Evolutionary conservation across 2,329 filamentous ascomycete species (phyloP), one percentile per base, ranked within the genome.

Genomic region (Penicillium sp.): DNA sequence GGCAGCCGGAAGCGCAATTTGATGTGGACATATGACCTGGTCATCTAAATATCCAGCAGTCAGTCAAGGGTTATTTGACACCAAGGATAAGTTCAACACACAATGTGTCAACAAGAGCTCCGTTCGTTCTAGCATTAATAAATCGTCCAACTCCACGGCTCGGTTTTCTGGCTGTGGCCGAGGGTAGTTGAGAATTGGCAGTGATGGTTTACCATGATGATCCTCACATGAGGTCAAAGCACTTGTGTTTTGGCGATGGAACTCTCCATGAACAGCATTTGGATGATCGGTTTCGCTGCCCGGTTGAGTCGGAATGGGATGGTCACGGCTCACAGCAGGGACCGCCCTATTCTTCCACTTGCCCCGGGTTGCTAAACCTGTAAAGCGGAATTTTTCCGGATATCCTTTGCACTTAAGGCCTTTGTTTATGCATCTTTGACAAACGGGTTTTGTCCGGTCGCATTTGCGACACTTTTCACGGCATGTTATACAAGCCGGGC

Each of bases 391-490:
- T n/a, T 68, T 69, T 7, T 71, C 69, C 2, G 69, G 69, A 47
- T 71, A 71, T 15, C 68, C 69, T 36, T 60, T 65, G 51, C 70
- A 72, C 44, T 68, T 53, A 16, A 71, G 57, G 34, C 70, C 70
- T 47, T 70, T 72, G 11, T 62, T 64, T 16, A 69, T 60, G 41
- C 70, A 72, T 25, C 70, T 63, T 51, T 66, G 64, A 41, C 70
- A 72, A 16, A 58, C 60, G 4, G 70, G 70, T n/a, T 68, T 64
- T 23, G 57, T 61, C 2, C 69, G 69, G 50, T 72, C 70, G 49
- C 70, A 72, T 59, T 64, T 65, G 19, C 70, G 68, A 41, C 67
- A 71, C 53, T 72, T 72, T 54, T 72, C 65, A 55, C 70, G 65
- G 51, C 70, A 72, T 55, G 70, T 72, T 55, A 68, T 54, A 55